These are phyloP conservation scores for Hypocreales sp. DNA, from an alignment of 2,329 filamentous ascomycete species.

Conservation along the genomic window DNA sequence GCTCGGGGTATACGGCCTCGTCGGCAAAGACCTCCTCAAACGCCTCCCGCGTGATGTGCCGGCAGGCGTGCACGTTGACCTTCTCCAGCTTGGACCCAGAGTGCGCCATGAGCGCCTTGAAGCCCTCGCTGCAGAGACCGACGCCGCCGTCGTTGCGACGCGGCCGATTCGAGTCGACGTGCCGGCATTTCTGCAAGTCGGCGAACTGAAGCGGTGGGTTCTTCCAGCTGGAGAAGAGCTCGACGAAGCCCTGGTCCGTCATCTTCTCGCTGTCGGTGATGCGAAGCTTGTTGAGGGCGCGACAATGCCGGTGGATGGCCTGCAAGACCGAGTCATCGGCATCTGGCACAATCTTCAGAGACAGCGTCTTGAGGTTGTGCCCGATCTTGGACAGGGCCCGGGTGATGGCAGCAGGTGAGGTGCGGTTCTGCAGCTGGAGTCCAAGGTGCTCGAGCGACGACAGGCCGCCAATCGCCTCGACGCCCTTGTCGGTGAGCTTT, in stretches of 20 bases:
- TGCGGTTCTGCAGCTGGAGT: slow-evolving; percentile 46
- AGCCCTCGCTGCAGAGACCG: slow-evolving; percentile 62
- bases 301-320: slow-evolving; percentile 56
- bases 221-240: slow-evolving; percentile 60
- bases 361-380: slow-evolving; percentile 56
- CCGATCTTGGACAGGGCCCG: slow-evolving; percentile 49
- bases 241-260: slow-evolving; percentile 58
- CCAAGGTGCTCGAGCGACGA: slow-evolving; percentile 57
- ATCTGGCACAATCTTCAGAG: slow-evolving; percentile 51
- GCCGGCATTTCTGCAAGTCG: slow-evolving; percentile 65
- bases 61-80: slow-evolving; percentile 70
- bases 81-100: slow-evolving; percentile 50
- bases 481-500: slow-evolving; percentile 48
- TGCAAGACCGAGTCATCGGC: slow-evolving; percentile 56
- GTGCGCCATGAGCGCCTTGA: slow-evolving; percentile 71
- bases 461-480: slow-evolving; percentile 49
- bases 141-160: slow-evolving; percentile 48
- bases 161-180: slow-evolving; percentile 56
- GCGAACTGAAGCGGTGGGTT: slow-evolving; percentile 57
- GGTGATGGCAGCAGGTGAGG: slow-evolving; percentile 41
- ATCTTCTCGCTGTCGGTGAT: slow-evolving; percentile 62
- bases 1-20: slow-evolving; percentile 45
- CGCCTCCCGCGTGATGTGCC: slow-evolving; percentile 58
- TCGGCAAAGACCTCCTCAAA: slow-evolving; percentile 60
- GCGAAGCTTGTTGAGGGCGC: slow-evolving; percentile 57